A percentile compares a stretch with the other conserved stretches of the same genome.
Conservation (phyloP, 371 early-diverging fungal genomes). For the Mucor sp. region DNA sequence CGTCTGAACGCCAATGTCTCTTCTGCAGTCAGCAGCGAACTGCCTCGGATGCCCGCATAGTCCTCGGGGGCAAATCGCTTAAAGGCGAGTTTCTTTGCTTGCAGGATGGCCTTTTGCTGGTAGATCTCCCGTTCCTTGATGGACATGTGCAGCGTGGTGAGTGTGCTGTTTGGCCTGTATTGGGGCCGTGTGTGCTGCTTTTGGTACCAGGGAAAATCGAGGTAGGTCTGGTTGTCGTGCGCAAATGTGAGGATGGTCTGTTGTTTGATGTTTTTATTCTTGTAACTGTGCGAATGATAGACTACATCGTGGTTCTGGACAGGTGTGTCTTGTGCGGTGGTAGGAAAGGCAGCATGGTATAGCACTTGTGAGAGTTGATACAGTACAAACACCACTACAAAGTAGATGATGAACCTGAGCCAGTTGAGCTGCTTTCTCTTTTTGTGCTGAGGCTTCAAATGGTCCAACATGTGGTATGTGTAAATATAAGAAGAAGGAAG, state of each 20-base stretch:
- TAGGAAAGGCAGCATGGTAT: neutral
- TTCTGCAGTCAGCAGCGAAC: slow-evolving; percentile 4
- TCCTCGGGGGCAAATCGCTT: slow-evolving; percentile 3
- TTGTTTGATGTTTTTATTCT: neutral
- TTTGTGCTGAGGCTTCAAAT: neutral
- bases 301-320: neutral
- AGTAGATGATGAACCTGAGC: slow-evolving; percentile 9
- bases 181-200: slow-evolving; percentile 19
- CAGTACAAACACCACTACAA: neutral
- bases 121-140: slow-evolving; percentile 17
- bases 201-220: slow-evolving; percentile 36
- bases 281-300: neutral
- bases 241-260: slow-evolving; percentile 5
- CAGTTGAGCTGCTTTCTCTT: neutral
- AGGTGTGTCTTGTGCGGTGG: neutral
- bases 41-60: slow-evolving; percentile 26
- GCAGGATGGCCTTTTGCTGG: slow-evolving; percentile 15
- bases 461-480: neutral
- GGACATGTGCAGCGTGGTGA: slow-evolving; percentile 11
- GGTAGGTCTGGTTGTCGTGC: slow-evolving; percentile 6
- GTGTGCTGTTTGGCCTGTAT: slow-evolving; percentile 2
- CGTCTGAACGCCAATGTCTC: slow-evolving; percentile 18
- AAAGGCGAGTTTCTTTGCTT: slow-evolving; percentile 21
- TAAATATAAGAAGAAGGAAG: neutral
- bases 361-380: slow-evolving; percentile 1